Percentiles rank a stretch among this genome's conserved stretches.
Evolutionary conservation across 495 filamentous ascomycete genomes (phyloP).

Genomic region (Aspergillus homomorphus): DNA sequence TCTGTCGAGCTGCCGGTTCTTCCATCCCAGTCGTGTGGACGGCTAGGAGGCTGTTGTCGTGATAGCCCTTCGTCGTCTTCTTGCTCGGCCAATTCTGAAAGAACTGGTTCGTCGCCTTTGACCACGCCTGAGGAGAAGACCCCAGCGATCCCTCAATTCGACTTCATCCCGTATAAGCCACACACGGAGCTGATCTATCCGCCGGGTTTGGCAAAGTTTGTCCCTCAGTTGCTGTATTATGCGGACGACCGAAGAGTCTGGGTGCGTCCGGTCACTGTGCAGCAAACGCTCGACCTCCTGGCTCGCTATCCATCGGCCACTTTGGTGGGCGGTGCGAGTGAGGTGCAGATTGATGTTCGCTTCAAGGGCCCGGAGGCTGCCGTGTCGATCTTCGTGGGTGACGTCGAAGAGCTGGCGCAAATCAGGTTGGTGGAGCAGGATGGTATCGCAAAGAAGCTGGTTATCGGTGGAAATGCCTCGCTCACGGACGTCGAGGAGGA

Average conservation of each 20-base stretch:
- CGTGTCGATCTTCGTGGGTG: conserved; percentile 84
- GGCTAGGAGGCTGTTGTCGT: conserved; percentile 58
- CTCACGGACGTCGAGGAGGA: conserved; percentile 77
- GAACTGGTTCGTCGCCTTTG: background rate
- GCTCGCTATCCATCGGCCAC: conserved; percentile 77
- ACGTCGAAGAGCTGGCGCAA: conserved; percentile 79
- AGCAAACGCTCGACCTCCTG: conserved; percentile 88
- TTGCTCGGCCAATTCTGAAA: conserved; percentile 4
- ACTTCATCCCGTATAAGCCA: conserved; percentile 88
- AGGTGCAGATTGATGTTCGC: conserved; percentile 96
- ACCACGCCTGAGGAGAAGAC: background rate
- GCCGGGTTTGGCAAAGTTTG: conserved; percentile 72
- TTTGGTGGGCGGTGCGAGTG: conserved; percentile 89
- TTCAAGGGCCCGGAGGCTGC: conserved; percentile 90
- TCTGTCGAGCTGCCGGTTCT: background rate
- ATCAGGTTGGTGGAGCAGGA: conserved; percentile 69
- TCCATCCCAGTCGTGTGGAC: conserved; percentile 41
- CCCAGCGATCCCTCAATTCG: conserved; percentile 23
- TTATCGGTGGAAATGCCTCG: conserved; percentile 86
- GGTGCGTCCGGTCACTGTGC: conserved; percentile 81
- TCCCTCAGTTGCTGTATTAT: conserved; percentile 75
- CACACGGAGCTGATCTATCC: conserved; percentile 95
- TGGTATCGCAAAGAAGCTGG: conserved; percentile 45
- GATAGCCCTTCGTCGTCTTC: conserved; percentile 30
- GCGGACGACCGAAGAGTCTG: conserved; percentile 91